Conservation (phyloP, 1,139 yeast species). For the Blastobotrys buckinghamii region DNA sequence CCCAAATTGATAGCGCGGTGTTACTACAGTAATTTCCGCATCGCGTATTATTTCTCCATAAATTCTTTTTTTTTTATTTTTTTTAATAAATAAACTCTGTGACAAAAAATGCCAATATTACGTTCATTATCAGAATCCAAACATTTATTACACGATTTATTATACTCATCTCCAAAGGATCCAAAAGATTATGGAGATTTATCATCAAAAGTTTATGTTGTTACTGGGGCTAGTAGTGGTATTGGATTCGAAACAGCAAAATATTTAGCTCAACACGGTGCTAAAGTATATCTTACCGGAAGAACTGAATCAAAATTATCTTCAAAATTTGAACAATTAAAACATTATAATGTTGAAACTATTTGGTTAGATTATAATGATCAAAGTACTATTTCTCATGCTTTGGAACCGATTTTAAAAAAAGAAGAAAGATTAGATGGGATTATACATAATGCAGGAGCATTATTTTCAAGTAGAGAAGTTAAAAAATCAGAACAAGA, state of each 20-base stretch:
- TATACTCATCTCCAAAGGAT: slow-evolving; percentile 16
- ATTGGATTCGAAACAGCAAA: slow-evolving; percentile 41
- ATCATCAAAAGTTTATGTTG: slow-evolving; percentile 37
- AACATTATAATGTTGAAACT: neutral
- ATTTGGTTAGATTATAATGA: slow-evolving; percentile 41
- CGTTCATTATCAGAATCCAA: neutral
- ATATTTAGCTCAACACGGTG: slow-evolving; percentile 40
- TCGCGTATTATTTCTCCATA: neutral
- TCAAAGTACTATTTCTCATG: slow-evolving; percentile 41
- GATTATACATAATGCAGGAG: slow-evolving; percentile 39
- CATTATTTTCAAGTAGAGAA: slow-evolving; percentile 39
- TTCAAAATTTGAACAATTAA: neutral
- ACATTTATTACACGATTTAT: neutral
- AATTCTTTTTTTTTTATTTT: neutral
- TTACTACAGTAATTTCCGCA: no score
- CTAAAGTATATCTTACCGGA: slow-evolving; percentile 39
- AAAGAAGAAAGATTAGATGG: slow-evolving; percentile 27
- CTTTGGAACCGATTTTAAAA: slow-evolving; percentile 33
- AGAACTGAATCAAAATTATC: neutral
- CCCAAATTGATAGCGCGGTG: no score
- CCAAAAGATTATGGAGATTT: slow-evolving; percentile 39
- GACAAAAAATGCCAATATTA: neutral
- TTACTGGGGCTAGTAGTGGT: slow-evolving; percentile 44
- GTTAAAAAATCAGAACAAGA: slow-evolving; percentile 38
- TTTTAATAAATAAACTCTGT: neutral